These are phyloP conservation scores for Ogataea ganodermae DNA, from an alignment of 805 yeast genomes.

Conservation along the genomic window DNA sequence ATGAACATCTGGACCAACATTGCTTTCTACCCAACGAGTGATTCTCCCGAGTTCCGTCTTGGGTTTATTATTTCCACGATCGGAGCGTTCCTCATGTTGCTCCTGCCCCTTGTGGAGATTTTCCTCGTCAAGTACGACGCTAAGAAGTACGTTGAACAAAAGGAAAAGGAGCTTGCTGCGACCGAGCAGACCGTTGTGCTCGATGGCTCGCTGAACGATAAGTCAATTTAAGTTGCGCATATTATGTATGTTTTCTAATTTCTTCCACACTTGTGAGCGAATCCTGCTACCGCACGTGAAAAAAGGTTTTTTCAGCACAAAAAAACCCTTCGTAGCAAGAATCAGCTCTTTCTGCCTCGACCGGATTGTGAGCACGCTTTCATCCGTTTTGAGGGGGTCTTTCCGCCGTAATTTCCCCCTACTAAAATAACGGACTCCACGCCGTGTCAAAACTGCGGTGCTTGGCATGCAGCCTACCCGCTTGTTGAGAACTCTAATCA, in stretches of 20 bases:
- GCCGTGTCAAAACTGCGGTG: no score
- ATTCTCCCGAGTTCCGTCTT: constrained; percentile 41
- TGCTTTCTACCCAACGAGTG: constrained; percentile 42
- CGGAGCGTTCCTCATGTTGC: constrained; percentile 39
- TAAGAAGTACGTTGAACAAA: constrained; percentile 16
- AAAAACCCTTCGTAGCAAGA: neutral
- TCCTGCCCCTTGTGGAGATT: constrained; percentile 35
- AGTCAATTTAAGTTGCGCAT: neutral
- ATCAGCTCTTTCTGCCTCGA: no score
- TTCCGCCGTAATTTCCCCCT: no score
- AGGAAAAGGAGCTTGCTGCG: constrained; percentile 14
- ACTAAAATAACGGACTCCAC: no score
- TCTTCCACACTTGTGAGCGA: no score
- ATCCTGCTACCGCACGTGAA: neutral
- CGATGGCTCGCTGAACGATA: neutral
- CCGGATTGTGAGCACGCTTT: no score
- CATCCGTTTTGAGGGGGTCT: no score
- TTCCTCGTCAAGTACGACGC: constrained; percentile 34
- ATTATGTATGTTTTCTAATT: no score
- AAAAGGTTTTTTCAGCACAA: neutral
- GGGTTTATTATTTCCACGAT: constrained; percentile 41
- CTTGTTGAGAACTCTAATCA: no score
- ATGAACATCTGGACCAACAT: constrained; percentile 49
- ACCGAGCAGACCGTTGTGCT: neutral
- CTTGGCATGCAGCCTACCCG: no score